These are phyloP conservation scores for Dendrostoma leiphaemia DNA, from an alignment of 2,329 filamentous ascomycete genomes.

Conservation along the genomic window DNA sequence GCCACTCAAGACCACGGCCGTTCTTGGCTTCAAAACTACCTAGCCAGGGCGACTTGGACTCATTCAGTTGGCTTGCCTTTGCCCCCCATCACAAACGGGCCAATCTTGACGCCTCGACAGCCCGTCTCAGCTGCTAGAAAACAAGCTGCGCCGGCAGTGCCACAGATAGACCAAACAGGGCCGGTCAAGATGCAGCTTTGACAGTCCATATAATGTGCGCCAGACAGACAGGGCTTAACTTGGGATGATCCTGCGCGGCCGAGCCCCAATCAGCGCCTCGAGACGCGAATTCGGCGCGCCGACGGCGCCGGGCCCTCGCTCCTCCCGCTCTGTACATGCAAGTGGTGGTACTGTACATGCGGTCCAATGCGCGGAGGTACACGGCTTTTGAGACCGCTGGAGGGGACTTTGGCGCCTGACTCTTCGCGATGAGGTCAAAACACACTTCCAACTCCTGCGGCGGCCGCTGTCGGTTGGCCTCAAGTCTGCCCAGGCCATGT, in stretches of 20 bases:
- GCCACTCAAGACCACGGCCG: not conserved
- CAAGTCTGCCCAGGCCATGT: not conserved
- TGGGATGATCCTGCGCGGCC: slow-evolving; percentile 4
- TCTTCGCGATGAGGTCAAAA: too few species aligned
- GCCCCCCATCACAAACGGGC: not conserved
- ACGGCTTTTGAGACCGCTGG: too few species aligned
- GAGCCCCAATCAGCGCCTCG: slow-evolving; percentile 12
- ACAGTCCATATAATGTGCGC: not conserved
- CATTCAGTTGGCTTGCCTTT: not conserved
- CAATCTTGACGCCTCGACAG: not conserved
- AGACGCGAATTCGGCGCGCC: too few species aligned
- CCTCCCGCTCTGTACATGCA: too few species aligned
- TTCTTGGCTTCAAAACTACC: too few species aligned
- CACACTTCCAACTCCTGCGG: too few species aligned
- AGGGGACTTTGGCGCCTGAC: too few species aligned
- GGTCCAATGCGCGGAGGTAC: not conserved
- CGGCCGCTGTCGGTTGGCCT: not conserved
- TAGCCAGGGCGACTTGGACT: slow-evolving; percentile 4
- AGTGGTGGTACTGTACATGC: not conserved
- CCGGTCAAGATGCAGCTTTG: slow-evolving; percentile 1
- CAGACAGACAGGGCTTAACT: not conserved
- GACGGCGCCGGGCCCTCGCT: too few species aligned
- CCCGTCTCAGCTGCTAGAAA: not conserved
- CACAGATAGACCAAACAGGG: not conserved
- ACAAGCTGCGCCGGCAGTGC: not conserved